phyloP scores from a whole-genome alignment of 2,329 filamentous ascomycete genomes.

The Aspergillaceae sp. region DNA sequence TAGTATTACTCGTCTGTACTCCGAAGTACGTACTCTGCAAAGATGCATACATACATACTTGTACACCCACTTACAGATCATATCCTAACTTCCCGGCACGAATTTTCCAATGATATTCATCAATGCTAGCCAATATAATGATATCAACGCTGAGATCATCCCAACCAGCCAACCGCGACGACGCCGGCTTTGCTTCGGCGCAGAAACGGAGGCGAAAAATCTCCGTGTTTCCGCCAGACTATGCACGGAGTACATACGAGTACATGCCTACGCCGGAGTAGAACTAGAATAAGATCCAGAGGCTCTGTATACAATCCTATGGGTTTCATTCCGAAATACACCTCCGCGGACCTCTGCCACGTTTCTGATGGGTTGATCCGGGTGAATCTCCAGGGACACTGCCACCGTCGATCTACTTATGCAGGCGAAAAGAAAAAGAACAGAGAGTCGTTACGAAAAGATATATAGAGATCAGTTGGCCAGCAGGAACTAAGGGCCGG shows the following conservation, averaged over 20 bases:
- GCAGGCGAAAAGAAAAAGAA: constrained; percentile 8
- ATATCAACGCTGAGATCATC: too few species aligned
- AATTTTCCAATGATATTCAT: too few species aligned
- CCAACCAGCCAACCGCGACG: not conserved
- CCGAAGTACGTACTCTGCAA: too few species aligned
- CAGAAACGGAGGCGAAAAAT: not conserved
- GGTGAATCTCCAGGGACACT: constrained; percentile 8
- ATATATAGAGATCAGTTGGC: too few species aligned
- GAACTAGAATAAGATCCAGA: too few species aligned
- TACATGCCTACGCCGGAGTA: too few species aligned
- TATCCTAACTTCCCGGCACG: too few species aligned
- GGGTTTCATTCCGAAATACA: not conserved
- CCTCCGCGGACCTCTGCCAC: not conserved
- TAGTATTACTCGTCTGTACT: too few species aligned
- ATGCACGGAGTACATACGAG: not conserved
- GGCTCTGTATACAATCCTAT: not conserved
- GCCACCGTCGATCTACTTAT: constrained; percentile 19
- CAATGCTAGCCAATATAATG: too few species aligned
- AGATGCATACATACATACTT: too few species aligned
- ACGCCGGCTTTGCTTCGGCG: not conserved
- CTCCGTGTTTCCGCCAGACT: not conserved
- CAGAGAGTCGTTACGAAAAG: not conserved
- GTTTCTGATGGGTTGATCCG: not conserved
- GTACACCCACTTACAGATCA: too few species aligned
- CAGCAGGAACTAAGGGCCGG: too few species aligned